These are phyloP conservation scores for Suillus subaureus DNA, from an alignment of 768 basidiomycete species.

Conservation along the genomic window DNA sequence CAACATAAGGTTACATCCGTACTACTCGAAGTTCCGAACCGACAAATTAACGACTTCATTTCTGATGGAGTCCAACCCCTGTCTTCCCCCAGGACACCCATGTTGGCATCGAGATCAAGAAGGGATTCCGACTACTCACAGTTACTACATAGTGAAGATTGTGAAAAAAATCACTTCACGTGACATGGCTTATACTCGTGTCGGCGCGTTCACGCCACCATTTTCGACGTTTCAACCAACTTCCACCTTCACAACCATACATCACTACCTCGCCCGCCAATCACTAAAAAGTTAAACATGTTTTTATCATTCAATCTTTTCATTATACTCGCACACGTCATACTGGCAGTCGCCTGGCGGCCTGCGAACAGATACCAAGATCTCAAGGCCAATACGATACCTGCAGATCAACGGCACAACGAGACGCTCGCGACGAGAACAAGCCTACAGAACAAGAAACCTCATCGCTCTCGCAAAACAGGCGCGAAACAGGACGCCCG, in stretches of 20 bases:
- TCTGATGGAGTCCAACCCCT: not conserved
- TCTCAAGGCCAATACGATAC: not conserved
- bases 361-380: not conserved
- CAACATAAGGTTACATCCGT: not conserved
- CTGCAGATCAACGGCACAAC: not conserved
- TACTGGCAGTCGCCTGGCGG: not conserved
- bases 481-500: not conserved
- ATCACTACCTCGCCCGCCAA: not conserved
- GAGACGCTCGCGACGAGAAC: not conserved
- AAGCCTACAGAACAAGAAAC: not conserved
- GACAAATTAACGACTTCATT: not conserved
- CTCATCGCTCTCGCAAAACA: not conserved
- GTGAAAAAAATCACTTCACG: constrained; percentile 20
- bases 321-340: not conserved
- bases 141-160: too few relatives aligned
- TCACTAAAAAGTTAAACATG: not conserved
- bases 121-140: not conserved
- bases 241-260: not conserved
- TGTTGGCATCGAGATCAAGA: not conserved
- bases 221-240: constrained; percentile 1
- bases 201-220: too few relatives aligned
- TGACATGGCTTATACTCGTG: constrained; percentile 12
- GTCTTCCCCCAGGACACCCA: not conserved
- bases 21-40: not conserved
- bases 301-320: not conserved